Percentiles rank a stretch among this genome's conserved stretches.
These are phyloP conservation scores for Pythium dissimile DNA, from an alignment of 352 stramenopile species.

Conservation along the genomic window DNA sequence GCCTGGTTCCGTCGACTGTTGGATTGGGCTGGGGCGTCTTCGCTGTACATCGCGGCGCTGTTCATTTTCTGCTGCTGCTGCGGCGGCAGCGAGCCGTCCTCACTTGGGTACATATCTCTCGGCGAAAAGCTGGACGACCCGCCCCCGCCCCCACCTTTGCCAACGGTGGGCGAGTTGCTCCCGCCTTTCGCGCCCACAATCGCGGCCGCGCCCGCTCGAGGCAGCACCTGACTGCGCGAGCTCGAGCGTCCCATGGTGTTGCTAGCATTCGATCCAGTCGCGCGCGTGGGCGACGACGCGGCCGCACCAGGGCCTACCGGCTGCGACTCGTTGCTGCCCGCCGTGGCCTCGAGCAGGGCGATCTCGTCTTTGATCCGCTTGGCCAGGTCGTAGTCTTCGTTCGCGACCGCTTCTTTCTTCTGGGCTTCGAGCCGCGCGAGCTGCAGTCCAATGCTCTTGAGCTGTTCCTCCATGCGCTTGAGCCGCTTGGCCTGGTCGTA, in stretches of 20 bases:
- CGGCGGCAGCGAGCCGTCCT: slow-evolving; percentile 28
- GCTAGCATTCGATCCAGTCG: slow-evolving; percentile 7
- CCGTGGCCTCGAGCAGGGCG: slow-evolving; percentile 51
- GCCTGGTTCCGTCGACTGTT: slow-evolving; percentile 6
- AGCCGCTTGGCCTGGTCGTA: slow-evolving; percentile 87
- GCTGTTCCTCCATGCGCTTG: slow-evolving; percentile 83
- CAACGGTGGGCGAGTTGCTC: slow-evolving; percentile 7
- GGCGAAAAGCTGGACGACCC: slow-evolving; percentile 55
- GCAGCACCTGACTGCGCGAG: slow-evolving; percentile 43
- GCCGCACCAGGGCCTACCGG: slow-evolving; percentile 33
- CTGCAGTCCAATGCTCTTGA: slow-evolving; percentile 88
- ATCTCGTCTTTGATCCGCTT: slow-evolving; percentile 91
- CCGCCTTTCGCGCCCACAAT: slow-evolving; percentile 28
- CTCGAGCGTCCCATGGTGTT: neutral
- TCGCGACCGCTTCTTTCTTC: slow-evolving; percentile 86
- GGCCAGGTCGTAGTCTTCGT: slow-evolving; percentile 91
- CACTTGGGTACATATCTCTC: slow-evolving; percentile 54
- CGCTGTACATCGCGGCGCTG: slow-evolving; percentile 8
- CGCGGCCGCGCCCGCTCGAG: slow-evolving; percentile 30
- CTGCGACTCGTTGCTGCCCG: slow-evolving; percentile 58
- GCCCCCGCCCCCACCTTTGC: neutral
- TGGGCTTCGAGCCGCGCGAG: slow-evolving; percentile 82
- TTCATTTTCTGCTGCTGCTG: no score
- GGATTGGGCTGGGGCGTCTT: slow-evolving; percentile 15
- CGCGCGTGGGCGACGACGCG: slow-evolving; percentile 17